Evolutionary conservation across 2,329 filamentous ascomycete species (phyloP).

Genomic region (Cordyceps militaris): DNA sequence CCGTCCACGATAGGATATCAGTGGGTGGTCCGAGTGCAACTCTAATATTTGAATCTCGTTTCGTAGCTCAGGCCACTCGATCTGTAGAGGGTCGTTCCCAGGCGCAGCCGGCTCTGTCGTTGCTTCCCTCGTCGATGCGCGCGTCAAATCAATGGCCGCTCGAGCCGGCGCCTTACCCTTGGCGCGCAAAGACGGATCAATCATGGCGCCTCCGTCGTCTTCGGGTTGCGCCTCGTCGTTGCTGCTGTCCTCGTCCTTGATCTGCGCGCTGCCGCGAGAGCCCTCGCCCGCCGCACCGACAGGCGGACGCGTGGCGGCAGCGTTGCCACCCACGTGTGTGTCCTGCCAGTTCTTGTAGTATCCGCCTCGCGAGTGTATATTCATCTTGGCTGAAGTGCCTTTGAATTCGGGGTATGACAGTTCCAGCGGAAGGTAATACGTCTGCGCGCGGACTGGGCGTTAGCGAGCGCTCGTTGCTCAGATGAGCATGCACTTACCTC

Average conservation of each 20-base stretch:
- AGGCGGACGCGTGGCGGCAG: slow-evolving; percentile 19
- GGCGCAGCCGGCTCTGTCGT: slow-evolving; percentile 6
- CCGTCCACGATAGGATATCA: slow-evolving; percentile 72
- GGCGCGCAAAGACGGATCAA: slow-evolving; percentile 19
- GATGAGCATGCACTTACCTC: slow-evolving; percentile 36
- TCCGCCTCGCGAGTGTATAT: slow-evolving; percentile 35
- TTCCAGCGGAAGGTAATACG: slow-evolving; percentile 57
- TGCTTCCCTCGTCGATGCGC: not conserved
- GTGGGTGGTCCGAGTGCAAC: slow-evolving; percentile 66
- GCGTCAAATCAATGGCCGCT: slow-evolving; percentile 10
- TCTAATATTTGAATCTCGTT: slow-evolving; percentile 71
- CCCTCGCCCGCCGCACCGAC: not conserved
- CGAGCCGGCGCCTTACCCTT: slow-evolving; percentile 17
- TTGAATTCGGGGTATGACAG: slow-evolving; percentile 54
- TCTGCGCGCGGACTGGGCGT: slow-evolving; percentile 33
- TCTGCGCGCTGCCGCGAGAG: slow-evolving; percentile 12
- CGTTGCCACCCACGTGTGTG: slow-evolving; percentile 14
- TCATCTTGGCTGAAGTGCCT: slow-evolving; percentile 33
- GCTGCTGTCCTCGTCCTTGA: slow-evolving; percentile 20
- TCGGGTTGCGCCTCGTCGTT: slow-evolving; percentile 24
- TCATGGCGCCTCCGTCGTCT: slow-evolving; percentile 24
- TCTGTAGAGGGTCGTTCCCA: slow-evolving; percentile 4
- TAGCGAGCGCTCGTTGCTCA: not conserved
- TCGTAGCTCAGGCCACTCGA: slow-evolving; percentile 12
- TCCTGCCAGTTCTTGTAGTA: slow-evolving; percentile 40